Evolutionary conservation across 169 alveolate species (phyloP), one percentile per base, ranked within the genome.

Genomic region (Toxoplasma gondii): DNA sequence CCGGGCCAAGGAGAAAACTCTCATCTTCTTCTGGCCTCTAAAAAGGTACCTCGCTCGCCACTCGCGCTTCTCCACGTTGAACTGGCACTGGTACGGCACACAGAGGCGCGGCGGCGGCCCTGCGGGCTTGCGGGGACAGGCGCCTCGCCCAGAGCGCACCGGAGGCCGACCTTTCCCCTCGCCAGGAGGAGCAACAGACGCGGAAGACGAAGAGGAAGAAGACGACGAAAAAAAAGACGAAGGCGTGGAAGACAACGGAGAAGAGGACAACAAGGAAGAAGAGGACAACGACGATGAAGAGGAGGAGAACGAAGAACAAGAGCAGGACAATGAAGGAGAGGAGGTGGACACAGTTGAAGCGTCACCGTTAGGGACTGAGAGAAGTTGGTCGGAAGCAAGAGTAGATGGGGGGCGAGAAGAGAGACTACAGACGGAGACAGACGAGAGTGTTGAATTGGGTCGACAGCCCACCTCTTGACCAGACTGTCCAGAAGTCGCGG

Each of bases 41-140:
- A 69, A 49, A 88, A 69, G 49, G 36, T 91, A 91, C 39, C 88
- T 88, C 22, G 93, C 93, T 34, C 93, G 70, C 93, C 93, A 91
- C 78, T 91, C 93, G 80, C 88, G 49, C 88, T 74, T 91, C 36
- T 39, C 93, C 0, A 80, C 78, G 88, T 91, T 49, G 78, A 39
- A 69, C 54, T 91, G 82, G 44, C 93, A 91, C 88, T 91, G 93
- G 12, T n/a, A 38, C 22, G 86, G 86, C 45, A 78, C 45, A n/a
- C 22, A 78, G 7, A 64, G n/a, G 4, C 93, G 82, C 53, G 84
- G 83, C 27, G 70, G 19, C 19, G 93, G 19, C 84, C 45, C 45
- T 24, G 39, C 54, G 16, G 67, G 53, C 38, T 64, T 43, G 24
- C 93, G 45, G 44, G 9, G 41, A 24, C 78, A 22, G 41, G 54